Evolutionary conservation across 2,329 filamentous ascomycete genomes (phyloP), one percentile per base, ranked within the genome.

Genomic region (Thermothelomyces thermophilus): DNA sequence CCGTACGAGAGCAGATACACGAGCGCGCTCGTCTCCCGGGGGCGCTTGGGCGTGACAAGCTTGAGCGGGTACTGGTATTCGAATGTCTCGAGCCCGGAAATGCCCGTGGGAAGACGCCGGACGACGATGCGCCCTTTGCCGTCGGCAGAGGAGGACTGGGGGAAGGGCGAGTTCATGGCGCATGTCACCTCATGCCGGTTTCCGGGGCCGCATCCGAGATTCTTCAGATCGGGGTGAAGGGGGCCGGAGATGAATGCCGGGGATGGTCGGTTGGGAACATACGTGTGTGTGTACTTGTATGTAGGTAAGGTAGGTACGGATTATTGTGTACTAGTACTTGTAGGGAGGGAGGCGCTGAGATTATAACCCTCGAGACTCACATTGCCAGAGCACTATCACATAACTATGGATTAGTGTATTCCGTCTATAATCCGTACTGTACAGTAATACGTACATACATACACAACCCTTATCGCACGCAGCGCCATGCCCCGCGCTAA

Each of bases 21-120:
- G 28, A 93, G 80, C 8, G 90, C 77, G 50, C 87, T 75, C 50
- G 83, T 76, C 35, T 78, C 72, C 41, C 77, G 74, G 5, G 83
- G 73, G 10, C 85, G 80, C 13, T 83, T 77, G 1, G 91, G 89
- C 0, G 90, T 86, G 54, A 98, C 87, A 50, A 98, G 79, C 68
- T 98, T 98, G 41, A 98, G 76, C 1, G 93, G 93, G 63, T 97
- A 98, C 66, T 95, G 89, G 65, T 94, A 97, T 31, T 83, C 84
- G 57, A 95, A 79, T 28, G 76, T 80, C 53, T 84, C 80, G 26
- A 95, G 76, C 40, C 83, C 82, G 13, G 87, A 87, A 41, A 79
- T 79, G 22, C 79, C 76, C 28, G 84, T 83, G 31, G 90, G 87
- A 9, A 90, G 75, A 5, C 87, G 71, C 17, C 80, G 80, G 50